Percentiles rank a stretch among this genome's conserved stretches.
phyloP scores from a whole-genome alignment of 2,329 filamentous ascomycete species.

The Aspergillus spinulosporus region DNA sequence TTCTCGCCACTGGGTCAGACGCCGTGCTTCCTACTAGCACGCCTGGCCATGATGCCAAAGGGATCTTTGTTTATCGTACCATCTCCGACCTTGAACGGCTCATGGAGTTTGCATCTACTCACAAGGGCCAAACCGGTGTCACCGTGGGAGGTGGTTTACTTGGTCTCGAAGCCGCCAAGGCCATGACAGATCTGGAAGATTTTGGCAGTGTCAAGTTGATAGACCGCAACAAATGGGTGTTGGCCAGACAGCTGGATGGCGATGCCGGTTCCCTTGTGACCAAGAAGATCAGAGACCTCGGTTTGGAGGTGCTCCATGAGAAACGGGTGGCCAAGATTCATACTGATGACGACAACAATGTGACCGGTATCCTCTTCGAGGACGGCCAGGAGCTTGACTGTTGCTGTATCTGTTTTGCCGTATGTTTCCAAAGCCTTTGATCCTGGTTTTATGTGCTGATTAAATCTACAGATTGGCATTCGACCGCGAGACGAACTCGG shows the following conservation, averaged over 20 bases:
- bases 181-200: slow-evolving; percentile 80
- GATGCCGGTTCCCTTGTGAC: slow-evolving; percentile 81
- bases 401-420: slow-evolving; percentile 80
- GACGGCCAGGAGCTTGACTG: slow-evolving; percentile 77
- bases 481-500: slow-evolving; percentile 78
- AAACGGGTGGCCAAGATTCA: slow-evolving; percentile 73
- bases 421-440: slow-evolving; percentile 31
- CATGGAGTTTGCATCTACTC: slow-evolving; percentile 68
- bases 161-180: slow-evolving; percentile 85
- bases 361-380: slow-evolving; percentile 75
- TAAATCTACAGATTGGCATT: slow-evolving; percentile 65
- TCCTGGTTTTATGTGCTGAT: slow-evolving; percentile 9
- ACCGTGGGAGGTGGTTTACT: slow-evolving; percentile 84
- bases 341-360: slow-evolving; percentile 65
- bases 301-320: slow-evolving; percentile 75
- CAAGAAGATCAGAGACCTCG: slow-evolving; percentile 75
- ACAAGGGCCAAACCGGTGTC: slow-evolving; percentile 67
- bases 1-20: slow-evolving; percentile 84
- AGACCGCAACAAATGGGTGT: slow-evolving; percentile 78
- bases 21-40: slow-evolving; percentile 72
- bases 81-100: slow-evolving; percentile 77
- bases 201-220: slow-evolving; percentile 75
- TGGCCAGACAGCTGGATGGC: slow-evolving; percentile 77
- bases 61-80: slow-evolving; percentile 86
- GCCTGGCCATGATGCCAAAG: slow-evolving; percentile 74